A percentile compares a stretch with the other conserved stretches of the same genome.
These are phyloP conservation scores for Canariomyces notabilis DNA, from an alignment of 2,329 filamentous ascomycete species.

Conservation along the genomic window DNA sequence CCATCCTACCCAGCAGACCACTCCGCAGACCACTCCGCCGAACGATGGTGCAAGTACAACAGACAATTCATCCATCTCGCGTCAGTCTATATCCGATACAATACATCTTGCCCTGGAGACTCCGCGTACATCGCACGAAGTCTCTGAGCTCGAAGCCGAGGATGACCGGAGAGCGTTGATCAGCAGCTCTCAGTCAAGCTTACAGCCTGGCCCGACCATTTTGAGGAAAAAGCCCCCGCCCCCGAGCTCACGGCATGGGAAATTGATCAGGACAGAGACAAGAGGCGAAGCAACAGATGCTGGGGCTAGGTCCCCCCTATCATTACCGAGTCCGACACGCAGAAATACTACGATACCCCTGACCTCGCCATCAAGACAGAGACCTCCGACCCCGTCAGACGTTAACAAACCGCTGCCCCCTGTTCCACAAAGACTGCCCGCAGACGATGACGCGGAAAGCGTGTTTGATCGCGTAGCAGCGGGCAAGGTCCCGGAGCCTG, in stretches of 20 bases:
- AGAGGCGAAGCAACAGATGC: slow-evolving; percentile 32
- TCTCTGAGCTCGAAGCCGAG: slow-evolving; percentile 46
- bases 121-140: slow-evolving; percentile 55
- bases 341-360: slow-evolving; percentile 17
- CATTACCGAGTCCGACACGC: slow-evolving; percentile 12
- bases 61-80: slow-evolving; percentile 54
- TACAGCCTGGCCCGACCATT: slow-evolving; percentile 21
- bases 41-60: slow-evolving; percentile 50
- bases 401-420: slow-evolving; percentile 60
- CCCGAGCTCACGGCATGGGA: slow-evolving; percentile 73
- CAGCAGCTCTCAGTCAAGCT: slow-evolving; percentile 11
- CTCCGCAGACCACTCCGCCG: too few species aligned
- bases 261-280: slow-evolving; percentile 53
- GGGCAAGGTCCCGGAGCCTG: slow-evolving; percentile 45
- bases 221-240: slow-evolving; percentile 61
- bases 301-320: slow-evolving; percentile 8
- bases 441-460: slow-evolving; percentile 46
- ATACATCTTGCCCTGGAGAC: slow-evolving; percentile 38
- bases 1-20: slow-evolving; percentile 27
- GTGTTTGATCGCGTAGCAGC: slow-evolving; percentile 51
- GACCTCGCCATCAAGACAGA: slow-evolving; percentile 27
- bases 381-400: slow-evolving; percentile 41
- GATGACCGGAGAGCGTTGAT: slow-evolving; percentile 38
- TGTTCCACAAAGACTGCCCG: slow-evolving; percentile 42
- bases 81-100: slow-evolving; percentile 53